Evolutionary conservation across 345 rosid genomes (phyloP).

Genomic region (Excoecaria agallocha): DNA sequence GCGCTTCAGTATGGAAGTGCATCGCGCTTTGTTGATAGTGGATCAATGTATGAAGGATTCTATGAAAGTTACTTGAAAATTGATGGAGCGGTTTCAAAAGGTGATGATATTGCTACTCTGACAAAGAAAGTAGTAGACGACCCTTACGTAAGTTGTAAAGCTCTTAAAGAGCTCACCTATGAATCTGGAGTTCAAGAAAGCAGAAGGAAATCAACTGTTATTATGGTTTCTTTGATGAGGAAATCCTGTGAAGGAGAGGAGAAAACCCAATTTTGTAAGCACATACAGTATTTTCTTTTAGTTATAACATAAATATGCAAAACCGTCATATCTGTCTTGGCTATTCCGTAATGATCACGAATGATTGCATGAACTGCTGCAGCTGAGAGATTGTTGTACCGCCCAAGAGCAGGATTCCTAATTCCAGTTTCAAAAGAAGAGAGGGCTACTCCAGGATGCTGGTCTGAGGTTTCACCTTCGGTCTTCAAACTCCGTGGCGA

Average conservation of each 20-base stretch:
- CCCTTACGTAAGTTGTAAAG: slow-evolving; percentile 37
- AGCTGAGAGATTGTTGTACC: slow-evolving; percentile 49
- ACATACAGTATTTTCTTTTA: neutral
- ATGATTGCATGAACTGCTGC: slow-evolving; percentile 35
- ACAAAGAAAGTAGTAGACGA: slow-evolving; percentile 41
- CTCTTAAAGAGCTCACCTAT: slow-evolving; percentile 27
- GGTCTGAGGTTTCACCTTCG: slow-evolving; percentile 69
- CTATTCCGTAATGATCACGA: neutral
- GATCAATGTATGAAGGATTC: slow-evolving; percentile 51
- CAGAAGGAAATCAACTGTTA: slow-evolving; percentile 50
- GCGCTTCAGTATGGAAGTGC: slow-evolving; percentile 52
- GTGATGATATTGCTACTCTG: slow-evolving; percentile 13
- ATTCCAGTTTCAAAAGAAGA: slow-evolving; percentile 49
- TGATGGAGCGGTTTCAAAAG: slow-evolving; percentile 36
- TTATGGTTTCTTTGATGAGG: slow-evolving; percentile 58
- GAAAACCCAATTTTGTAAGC: slow-evolving; percentile 48
- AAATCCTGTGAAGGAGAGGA: slow-evolving; percentile 62
- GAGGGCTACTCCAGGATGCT: slow-evolving; percentile 51
- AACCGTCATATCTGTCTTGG: neutral
- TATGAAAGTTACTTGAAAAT: slow-evolving; percentile 57
- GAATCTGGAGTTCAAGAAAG: slow-evolving; percentile 37
- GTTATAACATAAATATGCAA: no score
- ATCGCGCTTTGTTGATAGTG: slow-evolving; percentile 42
- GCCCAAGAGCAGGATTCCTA: slow-evolving; percentile 62
- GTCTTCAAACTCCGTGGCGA: slow-evolving; percentile 68